Base-by-base conservation (phyloP, 176 grass and related monocot genomes). In the Musa acuminata region DNA sequence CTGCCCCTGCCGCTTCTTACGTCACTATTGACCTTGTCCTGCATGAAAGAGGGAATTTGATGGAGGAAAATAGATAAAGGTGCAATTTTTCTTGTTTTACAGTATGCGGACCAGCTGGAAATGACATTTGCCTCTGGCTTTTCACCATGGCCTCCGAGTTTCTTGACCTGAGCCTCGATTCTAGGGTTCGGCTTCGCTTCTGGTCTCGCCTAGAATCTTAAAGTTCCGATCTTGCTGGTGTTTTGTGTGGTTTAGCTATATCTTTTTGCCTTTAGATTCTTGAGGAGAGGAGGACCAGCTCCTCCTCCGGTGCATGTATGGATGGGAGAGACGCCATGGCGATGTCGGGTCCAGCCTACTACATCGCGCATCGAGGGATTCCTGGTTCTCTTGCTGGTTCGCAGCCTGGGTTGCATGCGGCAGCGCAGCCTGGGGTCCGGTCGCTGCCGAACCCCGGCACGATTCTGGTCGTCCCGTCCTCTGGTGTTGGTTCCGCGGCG, bases 361-460 rank as follows among this genome's bases (percentile, higher is more conserved):
- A 77, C 75, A 65, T 52, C 49, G 23, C 64, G 62, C 75, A 77
- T 9, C 67, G 75, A 77, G 75, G 60, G 23, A 77, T 77, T 8
- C 43, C 27, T n/a, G 49, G 35, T 11, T 20, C 60, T 6, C 60
- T 29, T 13, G 20, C 49, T 13, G 62, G 62, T 19, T 52, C 75
- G 22, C 62, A 64, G 50, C 62, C 62, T 11, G 62, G 62, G 19
- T 11, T 77, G 11, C 75, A 66, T 10, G 64, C 11, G 64, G 62
- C 22, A 5, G 75, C 57, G 1, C 75, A 48, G 60, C 60, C 75
- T 5, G 62, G 35, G 19, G 64, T 53, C 48, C 60, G 60, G 49
- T 53, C 75, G 48, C 52, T 77, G 75, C 59, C 49, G n/a, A 77
- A 52, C 50, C 62, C 75, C 0, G 75, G 60, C 12, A 16, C 50